Evolutionary conservation across 1,139 yeast genomes (phyloP), one percentile per base, ranked within the genome.

Genomic region (Groenewaldozyma auringiensis): DNA sequence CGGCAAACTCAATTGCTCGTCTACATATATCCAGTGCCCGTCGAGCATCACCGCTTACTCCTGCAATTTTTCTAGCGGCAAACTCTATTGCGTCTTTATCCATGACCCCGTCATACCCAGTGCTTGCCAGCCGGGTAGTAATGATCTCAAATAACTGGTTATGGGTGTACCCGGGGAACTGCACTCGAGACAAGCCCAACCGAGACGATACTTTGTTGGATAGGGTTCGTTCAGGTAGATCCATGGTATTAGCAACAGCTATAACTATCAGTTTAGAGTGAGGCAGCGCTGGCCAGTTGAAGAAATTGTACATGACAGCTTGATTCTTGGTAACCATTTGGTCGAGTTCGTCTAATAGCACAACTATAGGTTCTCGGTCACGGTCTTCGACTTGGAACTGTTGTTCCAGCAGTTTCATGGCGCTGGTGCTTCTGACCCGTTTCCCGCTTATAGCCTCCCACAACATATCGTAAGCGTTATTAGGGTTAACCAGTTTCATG

Each of bases 161-260:
- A 58, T 79, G 84, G 0, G 89, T 81, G 60, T 94, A 92, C 2
- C 97, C 96, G 1, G 86, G 78, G 60, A 92, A 94, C 64, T 84
- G 87, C 41, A 92, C 76, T 64, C 97, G 76, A 14, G 87, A 79
- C 42, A 89, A 71, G 2, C 99, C 98, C 50, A 94, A 71, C 55
- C 99, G 78, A 1, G 96, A 87, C 1, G 96, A 82, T 4, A 88
- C 84, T 63, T 92, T 92, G 65, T 88, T 89, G 20, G 94, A 81
- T 40, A 92, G 69, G 43, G 83, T 75, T 50, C 96, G 72, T 61
- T 92, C 98, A 0, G 98, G 98, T 43, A 92, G 69, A 66, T 92
- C 97, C 96, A 94, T 88, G 0, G 97, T 89, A 60, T 94, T 94
- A 4, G 97, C 97, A 29, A 92, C 89, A 0, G 97, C 97, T 42